Evolutionary conservation across 495 filamentous ascomycete genomes (phyloP).

Genomic region (Filosporella fistucella): DNA sequence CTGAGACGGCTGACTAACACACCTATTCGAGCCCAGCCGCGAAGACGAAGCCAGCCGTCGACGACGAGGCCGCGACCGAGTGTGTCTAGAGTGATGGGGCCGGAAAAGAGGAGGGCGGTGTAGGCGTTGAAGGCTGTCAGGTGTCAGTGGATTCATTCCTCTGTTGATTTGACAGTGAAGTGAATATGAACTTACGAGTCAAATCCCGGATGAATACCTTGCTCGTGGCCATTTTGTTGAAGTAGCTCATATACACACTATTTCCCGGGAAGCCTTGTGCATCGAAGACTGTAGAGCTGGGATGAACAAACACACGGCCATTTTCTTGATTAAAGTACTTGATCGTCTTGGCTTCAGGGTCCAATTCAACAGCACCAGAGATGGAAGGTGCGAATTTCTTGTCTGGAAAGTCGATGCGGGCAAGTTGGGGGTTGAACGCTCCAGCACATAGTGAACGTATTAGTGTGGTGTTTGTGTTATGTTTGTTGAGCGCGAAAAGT

Average conservation of each 20-base stretch:
- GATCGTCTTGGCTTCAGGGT: slow-evolving; percentile 88
- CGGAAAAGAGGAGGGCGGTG: slow-evolving; percentile 85
- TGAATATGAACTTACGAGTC: slow-evolving; percentile 59
- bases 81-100: slow-evolving; percentile 79
- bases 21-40: slow-evolving; percentile 93
- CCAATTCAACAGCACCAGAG: slow-evolving; percentile 83
- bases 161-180: no score
- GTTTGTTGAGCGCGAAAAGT: slow-evolving; percentile 35
- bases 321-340: slow-evolving; percentile 86
- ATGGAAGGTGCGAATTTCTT: slow-evolving; percentile 87
- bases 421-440: slow-evolving; percentile 86
- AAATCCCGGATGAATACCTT: slow-evolving; percentile 86
- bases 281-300: slow-evolving; percentile 78
- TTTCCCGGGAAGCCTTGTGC: slow-evolving; percentile 67
- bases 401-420: slow-evolving; percentile 86
- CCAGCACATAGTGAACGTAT: slow-evolving; percentile 85
- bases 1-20: slow-evolving; percentile 81
- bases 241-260: slow-evolving; percentile 74
- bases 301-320: slow-evolving; percentile 88
- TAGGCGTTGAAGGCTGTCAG: slow-evolving; percentile 86
- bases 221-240: slow-evolving; percentile 83
- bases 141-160: no score
- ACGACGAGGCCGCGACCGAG: slow-evolving; percentile 83
- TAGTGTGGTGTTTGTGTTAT: slow-evolving; percentile 47
- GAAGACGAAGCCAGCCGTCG: slow-evolving; percentile 85